Conservation (phyloP, 2,329 filamentous ascomycete genomes). For the Ophiostoma populinum region DNA sequence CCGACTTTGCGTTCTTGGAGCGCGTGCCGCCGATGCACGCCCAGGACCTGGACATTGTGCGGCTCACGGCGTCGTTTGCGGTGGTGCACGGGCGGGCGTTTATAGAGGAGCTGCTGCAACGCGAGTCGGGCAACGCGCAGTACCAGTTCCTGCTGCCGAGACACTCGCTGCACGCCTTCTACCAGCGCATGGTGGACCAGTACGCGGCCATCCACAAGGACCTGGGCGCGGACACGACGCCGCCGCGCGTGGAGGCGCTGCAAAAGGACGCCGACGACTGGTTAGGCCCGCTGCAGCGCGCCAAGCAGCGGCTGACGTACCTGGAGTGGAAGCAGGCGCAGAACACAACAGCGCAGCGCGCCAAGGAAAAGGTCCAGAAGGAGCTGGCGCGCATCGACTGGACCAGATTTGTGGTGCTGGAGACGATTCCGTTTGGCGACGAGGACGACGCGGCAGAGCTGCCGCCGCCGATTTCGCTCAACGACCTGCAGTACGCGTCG, state of each 20-base stretch:
- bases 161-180: conserved; percentile 92
- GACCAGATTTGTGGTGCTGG: conserved; percentile 93
- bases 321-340: conserved; percentile 69
- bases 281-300: conserved; percentile 61
- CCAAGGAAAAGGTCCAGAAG: conserved; percentile 71
- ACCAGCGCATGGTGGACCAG: conserved; percentile 81
- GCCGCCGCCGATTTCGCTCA: conserved; percentile 73
- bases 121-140: conserved; percentile 79
- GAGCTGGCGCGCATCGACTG: conserved; percentile 82
- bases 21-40: conserved; percentile 96
- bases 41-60: conserved; percentile 63
- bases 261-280: conserved; percentile 62
- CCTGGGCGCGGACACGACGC: neutral
- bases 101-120: conserved; percentile 76
- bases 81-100: conserved; percentile 86
- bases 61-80: conserved; percentile 74
- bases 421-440: conserved; percentile 85
- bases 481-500: conserved; percentile 84
- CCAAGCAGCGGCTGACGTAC: conserved; percentile 77
- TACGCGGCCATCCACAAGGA: conserved; percentile 56
- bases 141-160: conserved; percentile 93
- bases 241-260: conserved; percentile 51
- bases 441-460: conserved; percentile 73
- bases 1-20: conserved; percentile 82
- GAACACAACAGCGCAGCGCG: too few relatives aligned